Evolutionary conservation across 1,284 basidiomycete species (phyloP), one percentile per base, ranked within the genome.

Genomic region (Ganoderma leucocontextum): DNA sequence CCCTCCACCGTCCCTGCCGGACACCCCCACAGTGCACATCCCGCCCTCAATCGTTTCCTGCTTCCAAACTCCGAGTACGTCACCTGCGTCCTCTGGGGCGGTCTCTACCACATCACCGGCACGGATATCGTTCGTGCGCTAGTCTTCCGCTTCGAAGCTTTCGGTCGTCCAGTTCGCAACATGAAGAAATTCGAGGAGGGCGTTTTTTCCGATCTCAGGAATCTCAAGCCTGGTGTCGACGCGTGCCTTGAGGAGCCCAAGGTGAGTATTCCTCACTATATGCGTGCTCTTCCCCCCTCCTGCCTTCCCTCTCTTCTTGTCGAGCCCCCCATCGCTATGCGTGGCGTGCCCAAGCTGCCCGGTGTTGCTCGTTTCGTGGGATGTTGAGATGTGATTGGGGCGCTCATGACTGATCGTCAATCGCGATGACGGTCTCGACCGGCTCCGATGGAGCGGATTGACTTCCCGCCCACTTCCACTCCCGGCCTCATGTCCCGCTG

Each of bases 171-270:
- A 1, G 91, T 94, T 41, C 83, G 86, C 67, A 94, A 94, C 77
- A 92, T 93, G 87, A 95, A 95, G 81, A 96, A 96, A 79, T 96
- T 96, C 74, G 95, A 97, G 80, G 95, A 97, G 80, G 95, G 95
- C 62, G 91, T 97, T 39, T 97, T 97, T 78, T 93, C 91, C 65
- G 95, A 97, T 80, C 84, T 97, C 67, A 82, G 95, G 35, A 97
- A 97, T 78, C 84, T 97, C 71, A 97, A 97, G 81, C 95, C 95
- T 0, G 96, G 96, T 13, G 86, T 91, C 0, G 95, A 97, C 79
- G 95, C 95, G 42, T 93, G 91, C 75, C 82, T 97, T 38, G 95
- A 97, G 79, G 95, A 97, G 75, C 95, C 96, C 36, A 96, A 97
- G 90, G 95, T 95, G 67, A 70, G 74, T 55, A 49, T 68, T 55